Base-by-base conservation (phyloP, 108 stramenopile species). In the Schizochytrium sp. region DNA sequence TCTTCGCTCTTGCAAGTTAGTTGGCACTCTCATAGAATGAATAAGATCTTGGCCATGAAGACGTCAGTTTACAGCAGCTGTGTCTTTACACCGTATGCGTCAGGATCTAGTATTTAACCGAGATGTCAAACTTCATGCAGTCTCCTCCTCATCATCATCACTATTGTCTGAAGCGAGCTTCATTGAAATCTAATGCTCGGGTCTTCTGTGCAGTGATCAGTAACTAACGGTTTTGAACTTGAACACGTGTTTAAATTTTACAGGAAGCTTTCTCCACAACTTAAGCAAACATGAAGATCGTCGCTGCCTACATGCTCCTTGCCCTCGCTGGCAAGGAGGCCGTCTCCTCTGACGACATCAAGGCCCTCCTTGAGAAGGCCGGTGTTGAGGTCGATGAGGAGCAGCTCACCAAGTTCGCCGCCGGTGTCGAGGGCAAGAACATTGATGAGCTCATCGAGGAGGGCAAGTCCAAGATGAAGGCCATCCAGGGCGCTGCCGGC, bases 401-500 rank as follows among this genome's bases (percentile, higher is more conserved):
- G 87, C 41, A 88, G 76, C 76, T 83, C 76, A 5, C 8, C 28
- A 55, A 47, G 38, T 49, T 83, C 28, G 0, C 1, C 53, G 55
- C 19, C 28, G 76, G 50, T 40, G 50, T 83, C 47, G 76, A 83
- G 76, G 76, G 76, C 76, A 83, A 83, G 76, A 40, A 83, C 76
- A 55, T 55, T 40, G 40, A 49, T 40, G 28, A 7, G 8, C 76
- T 83, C 76, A 49, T 83, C 28, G 76, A 46, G 1, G 2, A 49
- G 47, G 76, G 76, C 53, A 83, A 83, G 76, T 47, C 19, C 38
- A 83, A 83, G 76, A 83, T 83, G 76, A 40, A 38, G 28, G 55
- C 76, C 76, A 83, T 83, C 28, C 76, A 83, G 76, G 76, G 76
- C 47, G 76, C 76, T 83, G 76, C 76, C 53, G 76, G 76, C 47